phyloP scores from a whole-genome alignment of 257 asterid genomes.

The Solanum sitiens region DNA sequence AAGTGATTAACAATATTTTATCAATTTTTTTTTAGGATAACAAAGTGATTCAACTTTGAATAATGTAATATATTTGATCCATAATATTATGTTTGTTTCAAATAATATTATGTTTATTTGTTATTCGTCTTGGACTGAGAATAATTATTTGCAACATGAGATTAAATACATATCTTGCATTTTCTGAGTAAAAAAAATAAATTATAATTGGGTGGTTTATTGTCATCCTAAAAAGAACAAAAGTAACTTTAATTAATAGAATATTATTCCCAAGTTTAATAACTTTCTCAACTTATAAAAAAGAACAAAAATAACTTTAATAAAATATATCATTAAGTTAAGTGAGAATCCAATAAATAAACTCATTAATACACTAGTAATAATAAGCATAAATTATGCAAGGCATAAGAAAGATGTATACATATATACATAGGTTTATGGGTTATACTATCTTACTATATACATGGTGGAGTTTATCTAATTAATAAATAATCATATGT shows the following conservation, averaged over 20 bases:
- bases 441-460: neutral
- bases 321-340: neutral
- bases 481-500: neutral
- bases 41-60: neutral
- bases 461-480: neutral
- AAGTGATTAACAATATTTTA: too few species aligned
- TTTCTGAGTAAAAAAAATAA: neutral
- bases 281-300: neutral
- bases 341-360: neutral
- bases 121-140: neutral
- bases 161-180: neutral
- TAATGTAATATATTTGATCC: neutral
- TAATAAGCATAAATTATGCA: constrained; percentile 3
- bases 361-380: neutral
- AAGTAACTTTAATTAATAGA: neutral
- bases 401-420: neutral
- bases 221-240: neutral
- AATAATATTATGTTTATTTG: neutral
- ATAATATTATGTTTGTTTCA: neutral
- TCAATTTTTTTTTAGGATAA: neutral
- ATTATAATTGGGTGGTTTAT: neutral
- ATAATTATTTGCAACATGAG: neutral
- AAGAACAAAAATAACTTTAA: neutral
- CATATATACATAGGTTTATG: neutral
- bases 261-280: neutral